A percentile compares a stretch with the other conserved stretches of the same genome.
phyloP scores from a whole-genome alignment of 2,329 filamentous ascomycete species.

The Xenosphaeropsis pyriputrescens region DNA sequence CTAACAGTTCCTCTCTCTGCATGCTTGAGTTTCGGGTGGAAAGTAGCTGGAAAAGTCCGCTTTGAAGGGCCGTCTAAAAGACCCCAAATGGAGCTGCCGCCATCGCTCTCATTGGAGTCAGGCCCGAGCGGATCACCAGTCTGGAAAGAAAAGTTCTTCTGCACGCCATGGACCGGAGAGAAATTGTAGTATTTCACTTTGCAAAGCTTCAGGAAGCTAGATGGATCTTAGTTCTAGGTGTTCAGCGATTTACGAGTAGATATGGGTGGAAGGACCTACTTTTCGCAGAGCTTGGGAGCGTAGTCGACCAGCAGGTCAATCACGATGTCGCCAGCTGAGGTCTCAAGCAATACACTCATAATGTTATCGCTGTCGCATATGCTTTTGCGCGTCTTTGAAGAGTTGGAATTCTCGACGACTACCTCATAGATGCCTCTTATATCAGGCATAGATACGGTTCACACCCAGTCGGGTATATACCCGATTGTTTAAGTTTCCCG shows the following conservation, averaged over 20 bases:
- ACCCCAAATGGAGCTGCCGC: conserved; percentile 88
- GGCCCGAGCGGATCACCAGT: conserved; percentile 90
- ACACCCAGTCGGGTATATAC: too few species aligned
- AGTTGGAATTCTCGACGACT: background rate
- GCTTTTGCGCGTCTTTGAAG: background rate
- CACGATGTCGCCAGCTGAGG: conserved; percentile 83
- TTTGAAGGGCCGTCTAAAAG: conserved; percentile 54
- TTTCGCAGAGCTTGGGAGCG: conserved; percentile 84
- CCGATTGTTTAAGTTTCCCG: too few species aligned
- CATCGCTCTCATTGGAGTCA: conserved; percentile 71
- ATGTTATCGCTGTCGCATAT: conserved; percentile 2
- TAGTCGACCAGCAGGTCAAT: conserved; percentile 85
- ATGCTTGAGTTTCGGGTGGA: conserved; percentile 81
- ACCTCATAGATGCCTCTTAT: background rate
- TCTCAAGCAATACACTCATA: conserved; percentile 93
- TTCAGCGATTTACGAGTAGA: conserved; percentile 30
- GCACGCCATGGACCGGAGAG: conserved; percentile 78
- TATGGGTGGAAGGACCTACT: conserved; percentile 43
- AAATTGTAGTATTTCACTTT: conserved; percentile 99
- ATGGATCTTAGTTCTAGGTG: conserved; percentile 32
- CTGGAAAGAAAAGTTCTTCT: conserved; percentile 93
- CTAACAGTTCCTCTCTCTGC: conserved; percentile 82
- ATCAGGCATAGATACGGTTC: too few species aligned
- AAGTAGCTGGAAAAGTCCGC: conserved; percentile 69
- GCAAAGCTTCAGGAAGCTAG: conserved; percentile 93